phyloP scores from a whole-genome alignment of 169 alveolate genomes.

The Plasmodium cynomolgi region DNA sequence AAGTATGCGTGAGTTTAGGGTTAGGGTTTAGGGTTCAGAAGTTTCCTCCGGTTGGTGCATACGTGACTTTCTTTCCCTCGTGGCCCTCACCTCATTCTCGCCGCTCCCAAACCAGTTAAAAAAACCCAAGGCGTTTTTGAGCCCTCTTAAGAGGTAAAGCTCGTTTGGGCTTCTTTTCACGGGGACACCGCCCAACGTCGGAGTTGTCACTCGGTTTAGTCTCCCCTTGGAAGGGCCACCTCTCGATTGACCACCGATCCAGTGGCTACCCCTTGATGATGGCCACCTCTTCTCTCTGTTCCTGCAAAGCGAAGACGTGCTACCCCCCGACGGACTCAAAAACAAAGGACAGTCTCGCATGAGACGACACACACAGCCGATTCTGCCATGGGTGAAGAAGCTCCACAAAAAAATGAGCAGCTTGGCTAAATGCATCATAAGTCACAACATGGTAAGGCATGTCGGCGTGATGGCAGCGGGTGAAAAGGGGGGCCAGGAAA shows the following conservation, averaged over 20 bases:
- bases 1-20: neutral
- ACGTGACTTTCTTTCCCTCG: neutral
- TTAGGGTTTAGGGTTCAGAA: neutral
- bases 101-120: neutral
- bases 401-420: neutral
- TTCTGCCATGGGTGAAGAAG: neutral
- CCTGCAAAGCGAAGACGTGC: neutral
- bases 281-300: neutral
- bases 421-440: neutral
- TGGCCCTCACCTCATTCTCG: slow-evolving; percentile 36
- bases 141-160: slow-evolving; percentile 17
- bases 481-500: neutral
- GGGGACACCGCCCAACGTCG: neutral
- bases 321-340: neutral
- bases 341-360: neutral
- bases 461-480: neutral
- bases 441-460: neutral
- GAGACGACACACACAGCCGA: neutral
- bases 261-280: neutral
- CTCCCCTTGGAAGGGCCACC: neutral
- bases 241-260: neutral
- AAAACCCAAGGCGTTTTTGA: slow-evolving; percentile 11
- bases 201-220: slow-evolving; percentile 1
- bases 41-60: neutral
- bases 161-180: neutral